Percentiles rank a stretch among this genome's conserved stretches.
These are phyloP conservation scores for Asterophora lycoperdoides DNA, from an alignment of 768 basidiomycete genomes.

Conservation along the genomic window DNA sequence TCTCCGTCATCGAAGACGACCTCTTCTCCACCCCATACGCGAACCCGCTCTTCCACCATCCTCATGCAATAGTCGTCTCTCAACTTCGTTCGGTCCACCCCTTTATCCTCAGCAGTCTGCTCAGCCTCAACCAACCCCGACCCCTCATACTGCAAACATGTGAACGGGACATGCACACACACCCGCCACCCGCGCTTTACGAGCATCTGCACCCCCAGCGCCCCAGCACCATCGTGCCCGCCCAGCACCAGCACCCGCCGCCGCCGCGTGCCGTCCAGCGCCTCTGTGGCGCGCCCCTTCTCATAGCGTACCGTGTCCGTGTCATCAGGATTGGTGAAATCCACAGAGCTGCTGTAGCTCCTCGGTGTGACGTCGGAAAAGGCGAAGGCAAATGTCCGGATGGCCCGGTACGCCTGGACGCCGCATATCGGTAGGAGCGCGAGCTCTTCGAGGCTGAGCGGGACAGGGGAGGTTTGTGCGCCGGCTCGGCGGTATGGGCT, in stretches of 20 bases:
- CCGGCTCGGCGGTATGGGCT: neutral
- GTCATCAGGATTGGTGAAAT: neutral
- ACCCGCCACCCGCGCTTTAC: constrained; percentile 66
- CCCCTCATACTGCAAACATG: constrained; percentile 14
- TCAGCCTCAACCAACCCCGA: neutral
- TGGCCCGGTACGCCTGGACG: constrained; percentile 77
- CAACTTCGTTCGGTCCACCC: constrained; percentile 24
- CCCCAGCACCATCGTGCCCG: constrained; percentile 72
- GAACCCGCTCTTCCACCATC: constrained; percentile 48
- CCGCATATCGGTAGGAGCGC: constrained; percentile 78
- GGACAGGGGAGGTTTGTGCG: neutral
- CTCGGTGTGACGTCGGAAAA: constrained; percentile 22
- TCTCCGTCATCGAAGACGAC: constrained; percentile 65
- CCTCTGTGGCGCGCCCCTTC: constrained; percentile 6
- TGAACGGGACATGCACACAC: constrained; percentile 56
- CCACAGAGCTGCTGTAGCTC: constrained; percentile 4
- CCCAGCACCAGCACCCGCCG: constrained; percentile 56
- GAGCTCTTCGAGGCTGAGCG: constrained; percentile 60
- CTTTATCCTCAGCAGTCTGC: constrained; percentile 1
- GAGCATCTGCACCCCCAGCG: constrained; percentile 76
- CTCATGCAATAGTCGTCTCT: constrained; percentile 41
- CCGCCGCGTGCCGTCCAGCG: constrained; percentile 19
- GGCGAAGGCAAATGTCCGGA: constrained; percentile 59
- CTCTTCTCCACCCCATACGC: constrained; percentile 72
- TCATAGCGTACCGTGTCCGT: neutral